Percentiles rank a stretch among this genome's conserved stretches.
phyloP scores from a whole-genome alignment of 805 yeast species.

The Saccharomycopsis microspora region DNA sequence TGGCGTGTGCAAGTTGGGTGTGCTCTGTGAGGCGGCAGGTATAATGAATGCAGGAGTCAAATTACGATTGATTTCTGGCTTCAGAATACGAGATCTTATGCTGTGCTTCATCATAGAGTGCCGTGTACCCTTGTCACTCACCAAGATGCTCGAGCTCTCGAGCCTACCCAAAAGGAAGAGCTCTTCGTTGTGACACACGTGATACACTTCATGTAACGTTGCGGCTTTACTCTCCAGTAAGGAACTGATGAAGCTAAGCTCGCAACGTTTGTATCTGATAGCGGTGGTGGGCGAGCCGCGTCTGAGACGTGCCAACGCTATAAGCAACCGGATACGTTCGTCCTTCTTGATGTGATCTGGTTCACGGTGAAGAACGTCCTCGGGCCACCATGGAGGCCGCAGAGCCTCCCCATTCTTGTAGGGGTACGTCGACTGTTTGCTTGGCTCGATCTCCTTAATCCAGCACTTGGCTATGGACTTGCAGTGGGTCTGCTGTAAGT shows the following conservation, averaged over 20 bases:
- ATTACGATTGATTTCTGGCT: no score
- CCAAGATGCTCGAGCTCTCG: neutral
- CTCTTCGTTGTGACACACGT: conserved; percentile 1
- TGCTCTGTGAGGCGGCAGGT: no score
- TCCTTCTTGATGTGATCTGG: conserved; percentile 62
- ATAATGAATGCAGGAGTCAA: no score
- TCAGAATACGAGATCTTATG: no score
- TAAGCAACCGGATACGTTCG: conserved; percentile 41
- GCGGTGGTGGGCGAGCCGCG: neutral
- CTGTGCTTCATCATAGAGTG: neutral
- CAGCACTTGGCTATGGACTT: conserved; percentile 54
- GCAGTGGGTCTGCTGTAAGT: conserved; percentile 40
- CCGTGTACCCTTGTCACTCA: conserved; percentile 3
- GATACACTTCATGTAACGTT: conserved; percentile 6
- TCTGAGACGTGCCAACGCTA: conserved; percentile 16
- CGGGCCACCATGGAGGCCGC: conserved; percentile 70
- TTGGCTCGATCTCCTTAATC: conserved; percentile 57
- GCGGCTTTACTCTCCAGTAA: neutral
- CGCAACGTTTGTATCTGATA: neutral
- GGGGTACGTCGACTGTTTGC: conserved; percentile 51
- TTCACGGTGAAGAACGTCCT: conserved; percentile 44
- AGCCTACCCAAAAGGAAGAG: neutral
- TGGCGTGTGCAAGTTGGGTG: no score
- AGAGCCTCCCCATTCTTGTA: conserved; percentile 39
- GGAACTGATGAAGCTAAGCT: neutral